Evolutionary conservation across 75 land plant genomes (phyloP).

Genomic region (Isoetes taiwanensis): DNA sequence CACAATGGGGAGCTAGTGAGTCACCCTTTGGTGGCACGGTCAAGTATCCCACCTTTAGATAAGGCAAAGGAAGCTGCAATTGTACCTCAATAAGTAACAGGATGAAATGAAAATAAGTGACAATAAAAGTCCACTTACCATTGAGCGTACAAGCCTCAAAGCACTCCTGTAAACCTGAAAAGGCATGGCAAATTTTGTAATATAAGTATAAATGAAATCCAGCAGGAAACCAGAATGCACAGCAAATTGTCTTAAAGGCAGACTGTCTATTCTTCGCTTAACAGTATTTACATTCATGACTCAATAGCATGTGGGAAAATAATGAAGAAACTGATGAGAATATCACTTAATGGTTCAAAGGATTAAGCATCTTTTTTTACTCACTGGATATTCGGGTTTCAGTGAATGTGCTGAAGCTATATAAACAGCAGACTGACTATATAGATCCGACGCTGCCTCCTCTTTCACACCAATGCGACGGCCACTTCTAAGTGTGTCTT

Average conservation of each 20-base stretch:
- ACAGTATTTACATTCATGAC: not conserved
- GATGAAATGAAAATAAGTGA: not conserved
- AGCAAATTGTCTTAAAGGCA: not conserved
- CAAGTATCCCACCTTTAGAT: conserved; percentile 76
- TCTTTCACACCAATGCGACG: conserved; percentile 32
- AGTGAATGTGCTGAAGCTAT: conserved; percentile 97
- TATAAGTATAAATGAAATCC: not conserved
- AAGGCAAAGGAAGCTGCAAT: conserved; percentile 80
- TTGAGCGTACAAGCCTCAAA: conserved; percentile 78
- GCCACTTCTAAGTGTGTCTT: conserved; percentile 78
- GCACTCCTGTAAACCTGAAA: conserved; percentile 91
- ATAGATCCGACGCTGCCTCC: conserved; percentile 56
- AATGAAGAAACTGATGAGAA: no score
- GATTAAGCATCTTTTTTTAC: no score
- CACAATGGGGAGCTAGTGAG: conserved; percentile 74
- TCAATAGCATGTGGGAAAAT: not conserved
- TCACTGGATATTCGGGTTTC: conserved; percentile 88
- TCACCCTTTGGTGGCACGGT: conserved; percentile 69
- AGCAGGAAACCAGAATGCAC: not conserved
- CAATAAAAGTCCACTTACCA: conserved; percentile 38
- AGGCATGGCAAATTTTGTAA: not conserved
- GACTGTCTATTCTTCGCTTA: not conserved
- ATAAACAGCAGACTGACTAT: conserved; percentile 93
- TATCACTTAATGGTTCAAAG: no score
- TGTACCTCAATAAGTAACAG: not conserved